Evolutionary conservation across 1,284 basidiomycete genomes (phyloP), one percentile per base, ranked within the genome.

Genomic region (Fomitopsis pinicola): DNA sequence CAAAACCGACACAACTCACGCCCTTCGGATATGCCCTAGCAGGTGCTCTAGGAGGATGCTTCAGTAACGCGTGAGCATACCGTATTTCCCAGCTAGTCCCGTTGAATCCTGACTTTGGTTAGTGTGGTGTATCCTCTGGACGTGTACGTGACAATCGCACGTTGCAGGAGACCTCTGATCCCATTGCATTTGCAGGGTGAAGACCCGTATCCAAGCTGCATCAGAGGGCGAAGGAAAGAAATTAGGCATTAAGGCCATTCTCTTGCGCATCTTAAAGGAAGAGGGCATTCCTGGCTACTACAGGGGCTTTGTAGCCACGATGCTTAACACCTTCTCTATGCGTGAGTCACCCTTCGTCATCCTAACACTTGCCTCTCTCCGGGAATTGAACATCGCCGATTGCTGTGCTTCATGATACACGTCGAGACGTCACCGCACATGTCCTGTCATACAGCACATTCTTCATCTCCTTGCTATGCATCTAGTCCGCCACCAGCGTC

Each of bases 241-340:
- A 15, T 75, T 83, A n/a, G 85, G 85, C 7, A 83, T 96, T 75
- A 69, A 89, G 33, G 72, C 80, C 15, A 80, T 95, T 60, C 73
- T 96, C 36, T 66, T 88, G 59, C 79, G 83, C 67, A 89, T 97
- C 66, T 79, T 93, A 70, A 83, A 83, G 66, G 86, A 87, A 64
- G 94, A 97, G 66, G 95, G 95, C 0, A 67, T 96, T 58, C 63
- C 73, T 6, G 96, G 94, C 0, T 88, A 91, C 71, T 99, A 98
- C 79, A 87, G 89, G 63, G 97, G 97, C 5, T 99, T 98, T 72
- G 83, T 87, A 42, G 97, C 97, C n/a, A 98, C 92, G 62, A 98
- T 99, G 96, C 81, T 98, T 68, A 98, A 98, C 76, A 97, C 94
- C 0, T 99, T 99, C 75, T 95, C 92, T 50, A 92, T 90, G 88